Conservation (phyloP, 1,139 yeast genomes). For the Blastobotrys indianensis region DNA sequence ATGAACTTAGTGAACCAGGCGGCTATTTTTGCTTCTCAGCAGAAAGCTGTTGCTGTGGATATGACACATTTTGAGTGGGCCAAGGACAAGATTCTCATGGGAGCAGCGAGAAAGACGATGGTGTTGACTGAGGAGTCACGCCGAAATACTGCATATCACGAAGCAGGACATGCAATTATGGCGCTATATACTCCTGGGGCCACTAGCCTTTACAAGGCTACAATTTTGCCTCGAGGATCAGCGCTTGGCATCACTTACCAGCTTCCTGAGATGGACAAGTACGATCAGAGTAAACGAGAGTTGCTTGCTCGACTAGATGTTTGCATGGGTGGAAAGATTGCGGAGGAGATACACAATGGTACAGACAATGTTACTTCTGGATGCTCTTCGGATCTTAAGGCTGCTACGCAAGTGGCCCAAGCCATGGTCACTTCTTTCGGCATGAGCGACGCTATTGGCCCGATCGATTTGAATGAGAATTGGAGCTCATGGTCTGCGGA, state of each 20-base stretch:
- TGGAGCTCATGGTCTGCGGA: constrained; percentile 95
- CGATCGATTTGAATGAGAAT: constrained; percentile 72
- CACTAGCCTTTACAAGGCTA: constrained; percentile 91
- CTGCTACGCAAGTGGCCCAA: constrained; percentile 88
- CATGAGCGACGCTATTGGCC: constrained; percentile 92
- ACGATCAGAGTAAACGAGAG: constrained; percentile 83
- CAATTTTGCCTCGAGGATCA: constrained; percentile 92
- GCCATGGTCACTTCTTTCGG: constrained; percentile 97
- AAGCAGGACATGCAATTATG: constrained; percentile 98
- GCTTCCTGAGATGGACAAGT: constrained; percentile 97
- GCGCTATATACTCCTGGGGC: constrained; percentile 96
- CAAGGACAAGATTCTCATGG: constrained; percentile 93
- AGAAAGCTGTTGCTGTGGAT: constrained; percentile 82
- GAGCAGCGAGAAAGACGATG: constrained; percentile 97
- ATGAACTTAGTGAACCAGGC: constrained; percentile 97
- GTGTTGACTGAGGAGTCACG: constrained; percentile 93
- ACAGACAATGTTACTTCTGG: constrained; percentile 91
- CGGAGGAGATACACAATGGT: constrained; percentile 91
- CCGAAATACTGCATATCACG: constrained; percentile 93
- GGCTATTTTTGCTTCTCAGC: constrained; percentile 92
- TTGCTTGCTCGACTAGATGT: constrained; percentile 90
- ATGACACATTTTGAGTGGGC: constrained; percentile 98
- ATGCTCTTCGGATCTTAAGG: constrained; percentile 83
- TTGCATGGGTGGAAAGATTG: constrained; percentile 98
- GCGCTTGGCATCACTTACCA: constrained; percentile 97